phyloP scores from a whole-genome alignment of 2,329 filamentous ascomycete genomes.

The Penicillium sp. region DNA sequence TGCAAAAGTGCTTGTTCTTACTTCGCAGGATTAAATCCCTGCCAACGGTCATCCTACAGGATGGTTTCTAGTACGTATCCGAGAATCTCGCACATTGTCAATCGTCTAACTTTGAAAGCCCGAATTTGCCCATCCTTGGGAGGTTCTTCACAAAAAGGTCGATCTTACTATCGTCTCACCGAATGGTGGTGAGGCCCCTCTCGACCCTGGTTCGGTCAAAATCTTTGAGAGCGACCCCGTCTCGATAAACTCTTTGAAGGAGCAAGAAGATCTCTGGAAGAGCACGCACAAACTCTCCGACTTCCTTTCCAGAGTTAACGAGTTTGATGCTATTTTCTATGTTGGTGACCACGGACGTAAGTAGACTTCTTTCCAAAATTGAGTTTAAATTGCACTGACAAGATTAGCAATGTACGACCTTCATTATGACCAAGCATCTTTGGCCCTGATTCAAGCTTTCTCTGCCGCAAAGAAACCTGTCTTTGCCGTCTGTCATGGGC shows the following conservation, averaged over 20 bases:
- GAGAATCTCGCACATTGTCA: not conserved
- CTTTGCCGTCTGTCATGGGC: constrained; percentile 55
- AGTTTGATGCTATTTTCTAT: constrained; percentile 69
- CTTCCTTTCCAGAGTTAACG: constrained; percentile 61
- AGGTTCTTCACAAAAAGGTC: constrained; percentile 59
- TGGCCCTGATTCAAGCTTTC: constrained; percentile 54
- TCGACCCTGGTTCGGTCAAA: constrained; percentile 64
- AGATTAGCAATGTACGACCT: constrained; percentile 56
- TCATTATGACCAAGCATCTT: constrained; percentile 45
- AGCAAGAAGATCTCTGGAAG: constrained; percentile 65
- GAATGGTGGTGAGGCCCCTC: constrained; percentile 64
- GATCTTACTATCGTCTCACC: constrained; percentile 66
- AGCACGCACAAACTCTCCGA: constrained; percentile 63
- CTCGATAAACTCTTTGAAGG: constrained; percentile 59
- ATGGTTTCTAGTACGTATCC: constrained; percentile 66
- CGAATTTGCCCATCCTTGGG: constrained; percentile 69
- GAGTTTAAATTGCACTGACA: not conserved
- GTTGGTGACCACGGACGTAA: constrained; percentile 63
- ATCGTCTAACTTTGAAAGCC: constrained; percentile 34
- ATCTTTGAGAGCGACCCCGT: constrained; percentile 59
- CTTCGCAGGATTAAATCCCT: constrained; percentile 60
- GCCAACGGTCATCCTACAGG: constrained; percentile 61
- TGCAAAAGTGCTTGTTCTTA: constrained; percentile 72
- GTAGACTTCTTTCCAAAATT: constrained; percentile 25
- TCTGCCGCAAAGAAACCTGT: constrained; percentile 54